Conservation (phyloP, 163 green algal genomes). For the Volvox carteri region DNA sequence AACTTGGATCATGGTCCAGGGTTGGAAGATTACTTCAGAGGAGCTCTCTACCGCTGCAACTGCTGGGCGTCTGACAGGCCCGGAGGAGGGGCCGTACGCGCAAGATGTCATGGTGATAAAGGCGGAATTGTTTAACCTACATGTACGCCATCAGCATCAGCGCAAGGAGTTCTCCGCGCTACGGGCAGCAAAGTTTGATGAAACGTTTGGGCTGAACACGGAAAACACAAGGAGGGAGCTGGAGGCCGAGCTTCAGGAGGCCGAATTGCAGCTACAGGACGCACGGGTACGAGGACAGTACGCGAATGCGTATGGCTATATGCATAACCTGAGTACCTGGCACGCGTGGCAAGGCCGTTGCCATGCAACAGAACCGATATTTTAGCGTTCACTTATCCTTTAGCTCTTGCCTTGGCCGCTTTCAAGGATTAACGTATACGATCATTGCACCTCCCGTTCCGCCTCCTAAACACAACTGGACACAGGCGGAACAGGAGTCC, state of each 20-base stretch:
- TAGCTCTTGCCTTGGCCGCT: too few species aligned
- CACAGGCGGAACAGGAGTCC: background rate
- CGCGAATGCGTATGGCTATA: background rate
- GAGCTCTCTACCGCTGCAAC: too few species aligned
- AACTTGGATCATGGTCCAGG: too few species aligned
- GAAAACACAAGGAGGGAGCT: background rate
- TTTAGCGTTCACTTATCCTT: too few species aligned
- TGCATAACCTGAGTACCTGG: background rate
- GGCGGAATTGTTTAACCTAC: background rate
- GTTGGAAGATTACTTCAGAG: too few species aligned
- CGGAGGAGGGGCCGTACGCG: too few species aligned
- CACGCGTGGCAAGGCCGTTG: too few species aligned
- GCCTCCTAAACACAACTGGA: too few species aligned
- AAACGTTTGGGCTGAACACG: background rate
- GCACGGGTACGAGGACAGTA: background rate
- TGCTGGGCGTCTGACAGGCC: too few species aligned
- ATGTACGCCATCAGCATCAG: constrained; percentile 11
- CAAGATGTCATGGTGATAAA: background rate
- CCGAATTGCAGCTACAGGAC: background rate
- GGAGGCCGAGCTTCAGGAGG: background rate
- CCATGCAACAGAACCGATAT: too few species aligned
- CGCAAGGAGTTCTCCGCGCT: background rate
- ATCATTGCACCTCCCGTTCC: too few species aligned
- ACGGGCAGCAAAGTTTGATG: background rate
- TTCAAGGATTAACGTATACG: too few species aligned